Conservation (phyloP, 169 alveolate species). For the Plasmodium gonderi region DNA sequence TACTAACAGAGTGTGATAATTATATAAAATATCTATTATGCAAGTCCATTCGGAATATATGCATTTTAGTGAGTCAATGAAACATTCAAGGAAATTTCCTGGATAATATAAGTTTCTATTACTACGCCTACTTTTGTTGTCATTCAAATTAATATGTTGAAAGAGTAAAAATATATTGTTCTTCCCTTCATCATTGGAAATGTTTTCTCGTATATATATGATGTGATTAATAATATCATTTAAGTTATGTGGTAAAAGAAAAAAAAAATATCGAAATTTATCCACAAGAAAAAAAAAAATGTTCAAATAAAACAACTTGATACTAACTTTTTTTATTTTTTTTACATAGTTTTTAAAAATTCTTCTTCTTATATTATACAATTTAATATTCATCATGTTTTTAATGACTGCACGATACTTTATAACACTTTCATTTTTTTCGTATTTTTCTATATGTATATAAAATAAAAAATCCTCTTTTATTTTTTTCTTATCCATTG, state of each 20-base stretch:
- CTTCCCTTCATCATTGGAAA: slow-evolving; percentile 3
- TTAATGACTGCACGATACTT: slow-evolving; percentile 44
- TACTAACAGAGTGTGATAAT: slow-evolving; percentile 47
- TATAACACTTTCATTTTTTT: background rate
- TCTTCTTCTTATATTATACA: slow-evolving; percentile 22
- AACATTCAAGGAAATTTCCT: slow-evolving; percentile 61
- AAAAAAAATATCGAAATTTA: slow-evolving; percentile 62
- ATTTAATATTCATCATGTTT: slow-evolving; percentile 64
- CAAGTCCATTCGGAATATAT: slow-evolving; percentile 54
- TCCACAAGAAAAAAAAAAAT: slow-evolving; percentile 34
- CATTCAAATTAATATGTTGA: slow-evolving; percentile 21
- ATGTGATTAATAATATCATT: slow-evolving; percentile 58
- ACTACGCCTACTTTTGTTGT: background rate
- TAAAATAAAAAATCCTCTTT: slow-evolving; percentile 74
- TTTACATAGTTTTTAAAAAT: slow-evolving; percentile 66
- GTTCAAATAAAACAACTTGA: slow-evolving; percentile 46
- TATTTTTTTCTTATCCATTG: slow-evolving; percentile 59
- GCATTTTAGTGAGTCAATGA: slow-evolving; percentile 35
- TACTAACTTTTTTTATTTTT: slow-evolving; percentile 48
- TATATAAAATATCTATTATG: slow-evolving; percentile 31
- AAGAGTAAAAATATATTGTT: slow-evolving; percentile 6
- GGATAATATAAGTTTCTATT: slow-evolving; percentile 26
- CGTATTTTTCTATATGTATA: slow-evolving; percentile 43
- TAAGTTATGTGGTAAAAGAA: slow-evolving; percentile 42
- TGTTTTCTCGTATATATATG: slow-evolving; percentile 19